A percentile compares a stretch with the other conserved stretches of the same genome.
phyloP scores from a whole-genome alignment of 2,329 filamentous ascomycete species.

The Aspergillus sp. region DNA sequence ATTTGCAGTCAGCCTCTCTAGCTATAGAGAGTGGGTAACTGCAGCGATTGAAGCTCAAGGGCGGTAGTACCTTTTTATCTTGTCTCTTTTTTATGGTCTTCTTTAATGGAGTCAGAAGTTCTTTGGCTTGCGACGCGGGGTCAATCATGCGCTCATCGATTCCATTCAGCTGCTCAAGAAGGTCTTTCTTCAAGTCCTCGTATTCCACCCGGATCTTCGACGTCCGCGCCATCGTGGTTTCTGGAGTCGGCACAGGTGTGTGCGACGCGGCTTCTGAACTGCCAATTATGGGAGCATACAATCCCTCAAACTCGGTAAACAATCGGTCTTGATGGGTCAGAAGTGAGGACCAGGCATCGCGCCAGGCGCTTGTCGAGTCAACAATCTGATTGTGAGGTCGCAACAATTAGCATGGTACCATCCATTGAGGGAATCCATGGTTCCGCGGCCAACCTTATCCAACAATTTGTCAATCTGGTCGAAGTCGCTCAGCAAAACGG shows the following conservation, averaged over 20 bases:
- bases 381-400: constrained; percentile 58
- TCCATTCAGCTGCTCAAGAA: constrained; percentile 67
- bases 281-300: constrained; percentile 76
- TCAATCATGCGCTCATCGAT: constrained; percentile 70
- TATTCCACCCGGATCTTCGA: constrained; percentile 66
- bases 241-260: constrained; percentile 61
- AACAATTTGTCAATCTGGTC: constrained; percentile 76
- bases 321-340: constrained; percentile 67
- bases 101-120: constrained; percentile 68
- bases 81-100: constrained; percentile 85
- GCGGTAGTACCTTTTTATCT: constrained; percentile 62
- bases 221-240: constrained; percentile 63
- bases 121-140: constrained; percentile 68
- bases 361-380: constrained; percentile 72
- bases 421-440: neutral
- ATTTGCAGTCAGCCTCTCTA: neutral
- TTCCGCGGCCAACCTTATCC: constrained; percentile 57
- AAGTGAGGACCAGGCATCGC: constrained; percentile 74
- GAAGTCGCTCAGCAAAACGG: constrained; percentile 73
- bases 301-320: constrained; percentile 65
- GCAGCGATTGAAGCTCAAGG: neutral
- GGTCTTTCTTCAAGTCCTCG: constrained; percentile 67
- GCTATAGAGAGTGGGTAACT: neutral
- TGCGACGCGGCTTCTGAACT: constrained; percentile 59
- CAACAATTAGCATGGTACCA: neutral